Evolutionary conservation across 495 filamentous ascomycete species (phyloP).

Genomic region (Thermochaetoides thermophila): DNA sequence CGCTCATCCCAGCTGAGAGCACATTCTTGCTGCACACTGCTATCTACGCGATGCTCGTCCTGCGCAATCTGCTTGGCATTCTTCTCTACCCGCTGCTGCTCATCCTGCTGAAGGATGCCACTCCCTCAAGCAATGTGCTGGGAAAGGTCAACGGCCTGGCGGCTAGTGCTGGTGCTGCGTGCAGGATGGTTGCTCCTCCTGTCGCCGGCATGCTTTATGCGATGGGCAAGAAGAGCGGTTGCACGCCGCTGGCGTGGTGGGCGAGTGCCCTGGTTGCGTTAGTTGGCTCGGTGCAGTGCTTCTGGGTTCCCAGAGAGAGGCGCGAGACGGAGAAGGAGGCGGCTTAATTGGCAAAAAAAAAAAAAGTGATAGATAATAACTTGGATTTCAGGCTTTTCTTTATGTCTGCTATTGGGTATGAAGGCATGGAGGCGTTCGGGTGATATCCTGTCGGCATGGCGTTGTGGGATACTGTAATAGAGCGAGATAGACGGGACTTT

Average conservation of each 20-base stretch:
- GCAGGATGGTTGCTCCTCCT: constrained; percentile 61
- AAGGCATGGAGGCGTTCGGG: too few relatives aligned
- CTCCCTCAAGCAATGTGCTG: constrained; percentile 47
- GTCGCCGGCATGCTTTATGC: constrained; percentile 64
- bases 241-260: constrained; percentile 70
- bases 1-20: constrained; percentile 41
- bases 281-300: constrained; percentile 52
- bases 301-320: constrained; percentile 40
- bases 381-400: too few relatives aligned
- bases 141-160: constrained; percentile 73
- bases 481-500: too few relatives aligned
- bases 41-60: constrained; percentile 56
- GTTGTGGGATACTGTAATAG: too few relatives aligned
- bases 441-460: too few relatives aligned
- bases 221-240: constrained; percentile 46
- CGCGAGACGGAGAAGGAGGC: constrained; percentile 2
- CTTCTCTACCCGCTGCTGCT: constrained; percentile 64
- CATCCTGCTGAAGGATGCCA: constrained; percentile 74
- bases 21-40: constrained; percentile 49
- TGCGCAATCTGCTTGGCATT: constrained; percentile 65
- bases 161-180: constrained; percentile 62
- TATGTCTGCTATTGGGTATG: too few relatives aligned
- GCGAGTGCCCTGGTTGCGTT: constrained; percentile 55
- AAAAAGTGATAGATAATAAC: too few relatives aligned
- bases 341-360: background rate